Evolutionary conservation across 768 basidiomycete species (phyloP).

Genomic region (Fistulinella prunicolor): DNA sequence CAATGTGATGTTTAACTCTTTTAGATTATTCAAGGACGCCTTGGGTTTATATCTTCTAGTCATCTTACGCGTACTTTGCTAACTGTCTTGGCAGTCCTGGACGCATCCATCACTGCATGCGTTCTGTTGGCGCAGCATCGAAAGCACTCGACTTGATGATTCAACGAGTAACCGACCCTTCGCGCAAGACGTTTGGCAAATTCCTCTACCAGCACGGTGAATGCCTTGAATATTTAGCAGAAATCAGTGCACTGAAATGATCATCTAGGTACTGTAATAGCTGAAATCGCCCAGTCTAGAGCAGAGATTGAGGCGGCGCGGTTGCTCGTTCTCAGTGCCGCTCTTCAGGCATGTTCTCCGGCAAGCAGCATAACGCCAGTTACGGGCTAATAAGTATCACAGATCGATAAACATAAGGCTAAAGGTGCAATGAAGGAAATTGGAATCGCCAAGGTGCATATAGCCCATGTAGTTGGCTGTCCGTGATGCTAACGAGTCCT

Average conservation of each 20-base stretch:
- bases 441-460: conserved; percentile 86
- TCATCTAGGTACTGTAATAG: conserved; percentile 71
- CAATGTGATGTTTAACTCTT: neutral
- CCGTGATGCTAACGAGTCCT: neutral
- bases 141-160: conserved; percentile 85
- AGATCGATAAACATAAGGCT: conserved; percentile 89
- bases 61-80: neutral
- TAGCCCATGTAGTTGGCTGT: neutral
- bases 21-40: conserved; percentile 92
- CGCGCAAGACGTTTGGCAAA: conserved; percentile 92
- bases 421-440: conserved; percentile 98
- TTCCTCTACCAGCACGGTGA: conserved; percentile 85
- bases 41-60: conserved; percentile 56
- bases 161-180: conserved; percentile 87
- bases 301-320: conserved; percentile 91
- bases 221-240: conserved; percentile 11
- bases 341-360: conserved; percentile 57
- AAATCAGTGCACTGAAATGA: conserved; percentile 1
- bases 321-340: conserved; percentile 88
- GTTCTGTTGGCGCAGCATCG: conserved; percentile 87
- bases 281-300: conserved; percentile 87
- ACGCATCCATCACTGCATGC: conserved; percentile 98
- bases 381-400: conserved; percentile 6
- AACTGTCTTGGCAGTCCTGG: conserved; percentile 59
- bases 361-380: neutral